A percentile compares a stretch with the other conserved stretches of the same genome.
phyloP scores from a whole-genome alignment of 2,329 filamentous ascomycete species.

The Sporothrix globosa region DNA sequence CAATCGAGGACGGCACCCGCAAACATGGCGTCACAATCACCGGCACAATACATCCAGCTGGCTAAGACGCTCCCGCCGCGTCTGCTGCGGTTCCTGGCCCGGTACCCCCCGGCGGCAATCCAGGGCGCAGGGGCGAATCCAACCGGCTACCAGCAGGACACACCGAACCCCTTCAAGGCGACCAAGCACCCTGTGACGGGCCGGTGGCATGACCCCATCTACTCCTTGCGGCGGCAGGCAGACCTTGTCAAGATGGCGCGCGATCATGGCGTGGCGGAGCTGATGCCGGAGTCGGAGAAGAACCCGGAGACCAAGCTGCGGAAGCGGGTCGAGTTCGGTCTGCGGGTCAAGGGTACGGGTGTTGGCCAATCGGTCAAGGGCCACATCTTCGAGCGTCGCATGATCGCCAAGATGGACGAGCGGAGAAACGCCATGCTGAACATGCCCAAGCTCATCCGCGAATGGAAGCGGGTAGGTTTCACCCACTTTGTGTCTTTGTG shows the following conservation, averaged over 20 bases:
- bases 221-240: conserved; percentile 84
- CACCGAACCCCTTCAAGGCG: conserved; percentile 79
- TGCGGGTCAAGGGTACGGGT: conserved; percentile 90
- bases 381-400: conserved; percentile 85
- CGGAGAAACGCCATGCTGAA: conserved; percentile 89
- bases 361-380: conserved; percentile 93
- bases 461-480: conserved; percentile 83
- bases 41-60: conserved; percentile 53
- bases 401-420: conserved; percentile 81
- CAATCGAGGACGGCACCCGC: conserved; percentile 15
- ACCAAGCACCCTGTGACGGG: conserved; percentile 78
- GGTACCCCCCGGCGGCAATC: conserved; percentile 76
- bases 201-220: conserved; percentile 80
- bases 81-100: conserved; percentile 83
- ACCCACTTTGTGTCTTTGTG: conserved; percentile 39
- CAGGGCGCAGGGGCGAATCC: conserved; percentile 50
- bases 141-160: conserved; percentile 58
- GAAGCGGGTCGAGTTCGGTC: conserved; percentile 74
- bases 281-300: conserved; percentile 78
- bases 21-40: conserved; percentile 33
- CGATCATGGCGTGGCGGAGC: conserved; percentile 75
- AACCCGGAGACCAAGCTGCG: conserved; percentile 70
- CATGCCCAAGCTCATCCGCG: conserved; percentile 88
- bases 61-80: conserved; percentile 75
- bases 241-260: conserved; percentile 85